Evolutionary conservation across 2,329 filamentous ascomycete species (phyloP), one percentile per base, ranked within the genome.

Genomic region (Cytospora leucostoma): DNA sequence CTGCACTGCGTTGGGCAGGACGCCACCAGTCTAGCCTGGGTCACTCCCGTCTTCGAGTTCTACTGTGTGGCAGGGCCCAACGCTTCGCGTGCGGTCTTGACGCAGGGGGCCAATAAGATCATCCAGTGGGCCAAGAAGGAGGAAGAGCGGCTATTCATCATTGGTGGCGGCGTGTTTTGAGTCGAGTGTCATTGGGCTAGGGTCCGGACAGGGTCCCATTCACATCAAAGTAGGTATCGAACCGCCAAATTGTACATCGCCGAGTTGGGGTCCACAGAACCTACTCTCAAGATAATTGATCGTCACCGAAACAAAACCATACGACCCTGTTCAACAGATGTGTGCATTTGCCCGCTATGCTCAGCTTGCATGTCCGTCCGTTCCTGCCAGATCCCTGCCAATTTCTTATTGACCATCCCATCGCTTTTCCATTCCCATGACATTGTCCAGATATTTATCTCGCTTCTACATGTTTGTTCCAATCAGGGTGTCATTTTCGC

Each of bases 81-180:
- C 67, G 77, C 84, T 40, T 84, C 84, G 34, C 79, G 85, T 49
- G 78, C 80, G 27, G 85, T 87, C 12, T 81, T 99, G 70, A 91
- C 92, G 11, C 90, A 94, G 74, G 92, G 90, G 12, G 94, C 93
- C 38, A 96, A 95, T 73, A 89, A 90, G 76, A 87, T 99, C 56
- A 88, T 96, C 7, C 91, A 95, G 72, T 99, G 94, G 93, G 89
- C 94, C 1, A 89, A 91, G 72, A 84, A 88, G 68, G 95, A 99
- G 76, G 94, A 98, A 76, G 93, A 98, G 76, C 83, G 95, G 63
- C 80, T 98, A 7, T 99, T 99, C 73, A 97, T 99, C 65, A 95
- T 99, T 72, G 95, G 95, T 1, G 96, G 95, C n/a, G 95, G 93
- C 51, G 94, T 98, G 69, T 90, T 89, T 70, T 88, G 63, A 75